Percentiles rank a stretch among this genome's conserved stretches.
Evolutionary conservation across 345 rosid genomes (phyloP).

Genomic region (Eucalyptus sideroxylon): DNA sequence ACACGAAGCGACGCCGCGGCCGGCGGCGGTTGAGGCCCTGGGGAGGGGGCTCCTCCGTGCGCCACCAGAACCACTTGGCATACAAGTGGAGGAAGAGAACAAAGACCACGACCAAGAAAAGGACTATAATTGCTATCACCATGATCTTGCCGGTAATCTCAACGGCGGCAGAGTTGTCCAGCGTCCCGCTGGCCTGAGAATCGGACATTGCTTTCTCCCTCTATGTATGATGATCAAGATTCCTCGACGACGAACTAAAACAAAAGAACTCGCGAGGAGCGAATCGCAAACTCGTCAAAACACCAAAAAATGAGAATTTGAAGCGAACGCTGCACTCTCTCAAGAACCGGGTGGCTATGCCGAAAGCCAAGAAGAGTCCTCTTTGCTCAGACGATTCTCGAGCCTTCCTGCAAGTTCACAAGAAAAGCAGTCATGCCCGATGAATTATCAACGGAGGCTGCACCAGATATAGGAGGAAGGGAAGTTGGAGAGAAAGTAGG

Average conservation of each 20-base stretch:
- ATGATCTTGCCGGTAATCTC: constrained; percentile 58
- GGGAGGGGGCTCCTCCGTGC: constrained; percentile 30
- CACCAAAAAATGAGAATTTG: neutral
- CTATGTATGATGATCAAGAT: neutral
- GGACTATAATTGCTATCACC: constrained; percentile 46
- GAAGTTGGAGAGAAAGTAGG: neutral
- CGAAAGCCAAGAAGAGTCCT: neutral
- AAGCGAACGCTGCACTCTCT: neutral
- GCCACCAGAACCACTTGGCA: constrained; percentile 91
- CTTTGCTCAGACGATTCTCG: neutral
- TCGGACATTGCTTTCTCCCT: constrained; percentile 20
- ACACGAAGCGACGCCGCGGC: constrained; percentile 48
- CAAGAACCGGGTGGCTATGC: neutral
- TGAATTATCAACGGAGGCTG: neutral
- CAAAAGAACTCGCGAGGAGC: neutral
- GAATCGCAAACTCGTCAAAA: neutral
- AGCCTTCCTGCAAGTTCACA: neutral
- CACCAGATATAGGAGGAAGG: neutral
- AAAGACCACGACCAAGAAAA: constrained; percentile 48
- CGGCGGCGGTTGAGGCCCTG: constrained; percentile 11
- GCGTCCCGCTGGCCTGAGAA: neutral
- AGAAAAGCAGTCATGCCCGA: neutral
- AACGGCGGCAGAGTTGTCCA: constrained; percentile 22
- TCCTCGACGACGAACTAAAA: neutral
- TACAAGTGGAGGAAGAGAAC: constrained; percentile 72